phyloP scores from a whole-genome alignment of 2,329 filamentous ascomycete genomes.

The Aspergillus sp. region DNA sequence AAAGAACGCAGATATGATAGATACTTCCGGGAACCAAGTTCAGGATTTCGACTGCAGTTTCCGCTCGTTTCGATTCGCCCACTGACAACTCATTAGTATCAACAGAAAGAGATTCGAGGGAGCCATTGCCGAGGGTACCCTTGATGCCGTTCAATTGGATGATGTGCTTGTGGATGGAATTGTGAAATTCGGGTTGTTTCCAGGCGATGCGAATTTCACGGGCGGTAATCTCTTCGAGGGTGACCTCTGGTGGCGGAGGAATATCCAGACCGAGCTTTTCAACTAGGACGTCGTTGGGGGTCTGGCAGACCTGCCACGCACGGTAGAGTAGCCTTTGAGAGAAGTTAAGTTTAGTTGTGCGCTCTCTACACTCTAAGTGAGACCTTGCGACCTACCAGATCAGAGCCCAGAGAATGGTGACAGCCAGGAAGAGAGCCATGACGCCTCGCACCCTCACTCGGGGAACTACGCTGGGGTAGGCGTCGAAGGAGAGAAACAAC shows the following conservation, averaged over 20 bases:
- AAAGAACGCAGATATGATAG: constrained; percentile 91
- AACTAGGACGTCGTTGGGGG: constrained; percentile 87
- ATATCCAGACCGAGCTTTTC: constrained; percentile 92
- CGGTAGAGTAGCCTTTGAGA: constrained; percentile 73
- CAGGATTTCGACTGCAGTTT: constrained; percentile 88
- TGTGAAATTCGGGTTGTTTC: constrained; percentile 70
- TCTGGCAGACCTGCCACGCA: constrained; percentile 84
- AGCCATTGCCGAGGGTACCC: constrained; percentile 54
- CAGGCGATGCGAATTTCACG: constrained; percentile 89
- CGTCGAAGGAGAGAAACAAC: constrained; percentile 47
- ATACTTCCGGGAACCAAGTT: constrained; percentile 83
- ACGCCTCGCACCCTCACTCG: constrained; percentile 51
- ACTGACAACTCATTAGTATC: constrained; percentile 53
- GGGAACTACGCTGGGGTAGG: constrained; percentile 49
- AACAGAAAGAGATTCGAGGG: constrained; percentile 1
- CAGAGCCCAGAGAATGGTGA: constrained; percentile 52
- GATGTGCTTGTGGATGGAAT: constrained; percentile 78
- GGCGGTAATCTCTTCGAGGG: constrained; percentile 82
- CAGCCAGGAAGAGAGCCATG: constrained; percentile 52
- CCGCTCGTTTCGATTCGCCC: constrained; percentile 77
- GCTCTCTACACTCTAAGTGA: neutral
- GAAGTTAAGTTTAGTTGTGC: constrained; percentile 1
- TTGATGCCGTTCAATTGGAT: constrained; percentile 93
- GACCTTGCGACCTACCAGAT: constrained; percentile 44
- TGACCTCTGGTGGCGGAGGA: constrained; percentile 83